These are phyloP conservation scores for Fomitiporia mediterranea DNA, from an alignment of 1,284 basidiomycete species.

Conservation along the genomic window DNA sequence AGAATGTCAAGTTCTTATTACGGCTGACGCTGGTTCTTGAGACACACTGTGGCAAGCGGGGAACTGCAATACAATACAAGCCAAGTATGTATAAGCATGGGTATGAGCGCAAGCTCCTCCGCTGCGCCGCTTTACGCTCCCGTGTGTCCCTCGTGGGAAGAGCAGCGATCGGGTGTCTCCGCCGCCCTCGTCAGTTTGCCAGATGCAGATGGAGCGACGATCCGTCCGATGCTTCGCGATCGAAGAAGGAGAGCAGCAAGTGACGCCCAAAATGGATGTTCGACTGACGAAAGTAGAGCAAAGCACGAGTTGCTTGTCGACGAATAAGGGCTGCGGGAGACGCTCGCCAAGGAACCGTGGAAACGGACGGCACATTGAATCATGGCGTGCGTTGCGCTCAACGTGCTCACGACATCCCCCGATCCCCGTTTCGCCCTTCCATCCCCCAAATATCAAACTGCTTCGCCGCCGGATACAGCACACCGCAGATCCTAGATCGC, in stretches of 20 bases:
- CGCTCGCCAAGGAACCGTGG: neutral
- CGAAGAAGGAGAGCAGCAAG: slow-evolving; percentile 3
- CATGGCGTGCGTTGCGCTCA: neutral
- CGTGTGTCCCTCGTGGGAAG: neutral
- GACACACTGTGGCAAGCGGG: neutral
- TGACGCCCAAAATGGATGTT: no score
- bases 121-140: neutral
- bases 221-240: neutral
- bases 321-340: neutral
- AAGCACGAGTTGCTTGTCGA: neutral
- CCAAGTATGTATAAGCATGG: neutral
- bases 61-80: neutral
- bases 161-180: neutral
- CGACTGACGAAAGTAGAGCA: neutral
- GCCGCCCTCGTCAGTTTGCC: neutral
- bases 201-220: neutral
- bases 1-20: no score
- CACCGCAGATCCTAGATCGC: slow-evolving; percentile 8
- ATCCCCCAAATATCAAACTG: neutral
- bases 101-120: neutral
- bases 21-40: no score
- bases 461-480: slow-evolving; percentile 11
- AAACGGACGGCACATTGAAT: no score
- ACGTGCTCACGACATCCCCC: neutral
- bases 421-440: neutral